phyloP scores from a whole-genome alignment of 306 rosid genomes.

The Citrullus colocynthis region DNA sequence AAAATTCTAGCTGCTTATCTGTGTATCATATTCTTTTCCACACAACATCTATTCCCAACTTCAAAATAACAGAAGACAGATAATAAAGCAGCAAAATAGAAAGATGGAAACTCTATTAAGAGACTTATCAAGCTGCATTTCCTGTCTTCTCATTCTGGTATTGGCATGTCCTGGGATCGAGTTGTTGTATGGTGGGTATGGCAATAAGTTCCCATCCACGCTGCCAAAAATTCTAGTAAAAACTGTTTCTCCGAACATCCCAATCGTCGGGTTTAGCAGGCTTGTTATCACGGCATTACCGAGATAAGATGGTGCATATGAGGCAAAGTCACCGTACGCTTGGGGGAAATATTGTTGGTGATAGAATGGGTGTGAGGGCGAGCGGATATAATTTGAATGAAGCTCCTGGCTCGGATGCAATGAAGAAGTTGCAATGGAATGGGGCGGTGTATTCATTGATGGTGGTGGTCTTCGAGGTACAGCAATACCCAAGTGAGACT shows the following conservation, averaged over 20 bases:
- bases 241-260: conserved; percentile 67
- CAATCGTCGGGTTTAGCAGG: conserved; percentile 48
- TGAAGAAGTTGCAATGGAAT: conserved; percentile 21
- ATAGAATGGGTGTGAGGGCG: conserved; percentile 33
- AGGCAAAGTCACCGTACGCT: conserved; percentile 30
- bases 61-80: conserved; percentile 85
- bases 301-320: conserved; percentile 31
- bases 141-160: conserved; percentile 80
- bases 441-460: conserved; percentile 17
- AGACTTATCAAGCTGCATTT: conserved; percentile 66
- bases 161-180: conserved; percentile 24
- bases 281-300: conserved; percentile 45
- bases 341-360: conserved; percentile 43
- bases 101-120: conserved; percentile 62
- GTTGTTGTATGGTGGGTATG: conserved; percentile 23
- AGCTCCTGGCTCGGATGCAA: conserved; percentile 25
- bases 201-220: conserved; percentile 32
- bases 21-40: neutral
- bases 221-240: conserved; percentile 58
- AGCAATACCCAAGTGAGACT: conserved; percentile 29
- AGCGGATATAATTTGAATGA: conserved; percentile 33
- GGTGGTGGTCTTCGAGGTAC: conserved; percentile 69
- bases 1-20: neutral
- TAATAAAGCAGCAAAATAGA: conserved; percentile 54
- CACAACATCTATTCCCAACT: neutral